Evolutionary conservation across 306 rosid genomes (phyloP).

Genomic region (Cucurbita argyrosperma): DNA sequence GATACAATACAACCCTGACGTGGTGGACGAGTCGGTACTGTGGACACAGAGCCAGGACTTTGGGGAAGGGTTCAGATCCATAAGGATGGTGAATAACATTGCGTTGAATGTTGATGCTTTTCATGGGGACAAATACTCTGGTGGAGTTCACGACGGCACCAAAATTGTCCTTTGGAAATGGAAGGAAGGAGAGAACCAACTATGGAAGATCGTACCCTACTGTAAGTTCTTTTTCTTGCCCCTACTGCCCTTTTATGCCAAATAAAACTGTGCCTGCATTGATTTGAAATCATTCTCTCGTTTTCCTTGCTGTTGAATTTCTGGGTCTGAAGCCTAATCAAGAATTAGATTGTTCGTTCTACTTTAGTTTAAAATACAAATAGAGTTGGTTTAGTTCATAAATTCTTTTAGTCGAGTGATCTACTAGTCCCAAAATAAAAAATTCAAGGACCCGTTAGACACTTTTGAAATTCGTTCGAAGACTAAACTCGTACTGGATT

Average conservation of each 20-base stretch:
- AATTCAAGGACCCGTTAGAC: too few relatives aligned
- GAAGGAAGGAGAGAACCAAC: constrained; percentile 76
- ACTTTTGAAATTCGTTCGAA: too few relatives aligned
- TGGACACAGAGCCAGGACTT: constrained; percentile 68
- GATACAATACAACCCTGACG: constrained; percentile 33
- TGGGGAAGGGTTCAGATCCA: constrained; percentile 48
- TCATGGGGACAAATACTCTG: constrained; percentile 65
- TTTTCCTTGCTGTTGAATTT: neutral
- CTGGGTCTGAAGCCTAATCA: neutral
- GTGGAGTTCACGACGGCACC: constrained; percentile 80
- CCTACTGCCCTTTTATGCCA: neutral
- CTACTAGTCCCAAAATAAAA: too few relatives aligned
- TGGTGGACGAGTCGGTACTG: constrained; percentile 59
- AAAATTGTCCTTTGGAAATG: constrained; percentile 57
- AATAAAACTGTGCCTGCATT: neutral
- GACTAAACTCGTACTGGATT: too few relatives aligned
- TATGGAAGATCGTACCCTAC: constrained; percentile 50
- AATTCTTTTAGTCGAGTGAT: too few relatives aligned
- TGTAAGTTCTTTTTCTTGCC: constrained; percentile 30
- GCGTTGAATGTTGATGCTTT: constrained; percentile 63
- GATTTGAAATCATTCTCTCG: too few relatives aligned
- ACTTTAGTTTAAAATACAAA: too few relatives aligned
- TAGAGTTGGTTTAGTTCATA: too few relatives aligned
- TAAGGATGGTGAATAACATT: constrained; percentile 74
- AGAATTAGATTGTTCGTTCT: neutral